A percentile compares a stretch with the other conserved stretches of the same genome.
These are phyloP conservation scores for Stephania japonica DNA, from an alignment of 164 flowering plant genomes.

Conservation along the genomic window DNA sequence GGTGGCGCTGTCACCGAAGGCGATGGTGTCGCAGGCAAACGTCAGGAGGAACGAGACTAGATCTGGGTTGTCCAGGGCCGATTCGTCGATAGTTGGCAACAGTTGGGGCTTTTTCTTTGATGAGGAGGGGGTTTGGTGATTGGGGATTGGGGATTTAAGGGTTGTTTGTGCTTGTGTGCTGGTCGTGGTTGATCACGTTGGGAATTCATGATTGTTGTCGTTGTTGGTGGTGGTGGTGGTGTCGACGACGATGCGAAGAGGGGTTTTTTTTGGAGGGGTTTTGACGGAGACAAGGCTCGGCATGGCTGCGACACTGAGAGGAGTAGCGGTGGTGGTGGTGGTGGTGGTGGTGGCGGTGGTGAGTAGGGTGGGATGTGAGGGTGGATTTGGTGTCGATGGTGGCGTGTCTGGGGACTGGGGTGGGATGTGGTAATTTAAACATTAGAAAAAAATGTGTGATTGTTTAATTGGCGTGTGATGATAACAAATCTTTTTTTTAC, in stretches of 20 bases:
- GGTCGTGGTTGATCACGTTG: slow-evolving; percentile 22
- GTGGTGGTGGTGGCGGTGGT: no score
- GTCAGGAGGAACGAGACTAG: slow-evolving; percentile 91
- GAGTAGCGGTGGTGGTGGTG: no score
- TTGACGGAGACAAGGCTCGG: slow-evolving; percentile 70
- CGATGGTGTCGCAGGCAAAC: slow-evolving; percentile 84
- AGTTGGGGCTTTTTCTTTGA: slow-evolving; percentile 37
- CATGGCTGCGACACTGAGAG: slow-evolving; percentile 35
- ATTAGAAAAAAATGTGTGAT: no score
- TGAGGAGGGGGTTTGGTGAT: slow-evolving; percentile 52
- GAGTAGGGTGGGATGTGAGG: no score
- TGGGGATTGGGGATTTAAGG: slow-evolving; percentile 50
- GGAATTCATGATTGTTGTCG: slow-evolving; percentile 18
- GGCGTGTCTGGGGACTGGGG: no score
- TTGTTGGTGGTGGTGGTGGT: slow-evolving; percentile 24
- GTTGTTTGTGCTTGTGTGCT: slow-evolving; percentile 30
- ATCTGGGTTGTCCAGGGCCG: slow-evolving; percentile 93
- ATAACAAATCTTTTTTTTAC: no score
- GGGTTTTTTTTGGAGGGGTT: slow-evolving; percentile 59
- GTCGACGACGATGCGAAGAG: slow-evolving; percentile 46
- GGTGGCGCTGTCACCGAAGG: slow-evolving; percentile 78
- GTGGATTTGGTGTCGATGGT: no score
- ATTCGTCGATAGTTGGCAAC: slow-evolving; percentile 34
- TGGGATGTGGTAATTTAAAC: no score
- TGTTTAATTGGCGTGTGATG: no score